Conservation (phyloP, 1,284 basidiomycete genomes). For the Xerocomus minutiporus region DNA sequence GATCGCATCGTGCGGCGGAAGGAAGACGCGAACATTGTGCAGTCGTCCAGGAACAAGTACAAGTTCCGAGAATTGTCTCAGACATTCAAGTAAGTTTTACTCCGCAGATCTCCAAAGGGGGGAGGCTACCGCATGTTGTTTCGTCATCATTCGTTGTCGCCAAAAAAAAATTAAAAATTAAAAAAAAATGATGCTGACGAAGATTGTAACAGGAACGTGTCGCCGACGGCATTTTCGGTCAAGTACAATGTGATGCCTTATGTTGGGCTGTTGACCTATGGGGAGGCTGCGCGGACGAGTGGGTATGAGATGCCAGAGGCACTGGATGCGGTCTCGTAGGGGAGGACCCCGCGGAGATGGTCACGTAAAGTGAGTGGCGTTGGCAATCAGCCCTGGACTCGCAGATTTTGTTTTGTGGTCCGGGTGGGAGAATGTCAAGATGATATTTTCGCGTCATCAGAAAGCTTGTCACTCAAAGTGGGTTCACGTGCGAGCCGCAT, state of each 20-base stretch:
- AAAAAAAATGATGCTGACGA: background rate
- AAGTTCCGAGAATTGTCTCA: conserved; percentile 72
- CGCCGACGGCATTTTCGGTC: conserved; percentile 67
- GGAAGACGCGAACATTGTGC: conserved; percentile 66
- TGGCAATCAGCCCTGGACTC: conserved; percentile 1
- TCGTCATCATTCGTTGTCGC: background rate
- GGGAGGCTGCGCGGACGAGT: conserved; percentile 65
- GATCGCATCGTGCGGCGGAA: conserved; percentile 81
- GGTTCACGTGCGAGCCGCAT: background rate
- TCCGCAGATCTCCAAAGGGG: conserved; percentile 10
- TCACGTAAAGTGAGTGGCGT: background rate
- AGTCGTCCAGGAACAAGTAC: conserved; percentile 69
- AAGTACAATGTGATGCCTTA: conserved; percentile 92
- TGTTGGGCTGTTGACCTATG: conserved; percentile 75
- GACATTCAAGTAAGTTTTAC: conserved; percentile 67
- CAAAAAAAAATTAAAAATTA: background rate
- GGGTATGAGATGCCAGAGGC: conserved; percentile 49
- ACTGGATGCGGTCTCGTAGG: conserved; percentile 34
- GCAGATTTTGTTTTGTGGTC: background rate
- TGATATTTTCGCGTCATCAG: background rate
- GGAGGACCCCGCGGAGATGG: background rate
- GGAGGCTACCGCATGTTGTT: conserved; percentile 20
- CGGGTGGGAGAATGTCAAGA: background rate
- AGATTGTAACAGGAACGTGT: conserved; percentile 46
- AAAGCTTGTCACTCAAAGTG: conserved; percentile 22